Evolutionary conservation across 2,329 filamentous ascomycete genomes (phyloP).

Genomic region (Plectosphaerella plurivora): DNA sequence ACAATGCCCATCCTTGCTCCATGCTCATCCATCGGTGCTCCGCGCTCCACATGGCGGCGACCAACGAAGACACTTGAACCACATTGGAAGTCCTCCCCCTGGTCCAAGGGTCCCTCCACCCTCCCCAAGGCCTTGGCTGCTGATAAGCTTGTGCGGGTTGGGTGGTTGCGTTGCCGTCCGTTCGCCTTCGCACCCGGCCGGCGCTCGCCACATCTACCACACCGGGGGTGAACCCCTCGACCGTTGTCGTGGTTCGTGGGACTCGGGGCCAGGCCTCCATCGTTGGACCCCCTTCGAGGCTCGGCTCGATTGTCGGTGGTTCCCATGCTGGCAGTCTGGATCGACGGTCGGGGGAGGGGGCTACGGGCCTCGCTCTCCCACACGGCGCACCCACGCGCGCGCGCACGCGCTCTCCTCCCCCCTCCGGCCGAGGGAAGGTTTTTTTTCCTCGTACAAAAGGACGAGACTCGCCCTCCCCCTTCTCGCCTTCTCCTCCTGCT

Average conservation of each 20-base stretch:
- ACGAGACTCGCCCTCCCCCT: constrained; percentile 5
- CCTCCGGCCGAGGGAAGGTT: neutral
- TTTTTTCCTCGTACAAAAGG: constrained; percentile 8
- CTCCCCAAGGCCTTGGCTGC: constrained; percentile 5
- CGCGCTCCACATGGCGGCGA: constrained; percentile 1
- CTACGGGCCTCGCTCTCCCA: neutral
- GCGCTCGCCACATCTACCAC: neutral
- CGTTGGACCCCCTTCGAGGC: constrained; percentile 1
- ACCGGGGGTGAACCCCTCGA: no score
- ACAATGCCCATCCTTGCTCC: neutral
- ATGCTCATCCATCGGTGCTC: neutral
- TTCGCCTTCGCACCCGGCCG: neutral
- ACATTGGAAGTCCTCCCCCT: no score
- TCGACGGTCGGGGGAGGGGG: constrained; percentile 5
- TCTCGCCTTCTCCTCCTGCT: neutral
- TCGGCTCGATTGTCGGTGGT: constrained; percentile 13
- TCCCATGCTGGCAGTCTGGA: constrained; percentile 1
- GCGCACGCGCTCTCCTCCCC: no score
- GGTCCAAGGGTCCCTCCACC: neutral
- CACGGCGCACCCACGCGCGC: no score
- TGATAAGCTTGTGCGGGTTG: constrained; percentile 11
- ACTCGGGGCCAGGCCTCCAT: no score
- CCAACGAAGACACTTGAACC: neutral
- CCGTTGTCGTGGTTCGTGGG: no score
- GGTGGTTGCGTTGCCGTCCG: neutral